phyloP scores from a whole-genome alignment of 2,329 filamentous ascomycete genomes.

The Dothidotthia symphoricarpi region DNA sequence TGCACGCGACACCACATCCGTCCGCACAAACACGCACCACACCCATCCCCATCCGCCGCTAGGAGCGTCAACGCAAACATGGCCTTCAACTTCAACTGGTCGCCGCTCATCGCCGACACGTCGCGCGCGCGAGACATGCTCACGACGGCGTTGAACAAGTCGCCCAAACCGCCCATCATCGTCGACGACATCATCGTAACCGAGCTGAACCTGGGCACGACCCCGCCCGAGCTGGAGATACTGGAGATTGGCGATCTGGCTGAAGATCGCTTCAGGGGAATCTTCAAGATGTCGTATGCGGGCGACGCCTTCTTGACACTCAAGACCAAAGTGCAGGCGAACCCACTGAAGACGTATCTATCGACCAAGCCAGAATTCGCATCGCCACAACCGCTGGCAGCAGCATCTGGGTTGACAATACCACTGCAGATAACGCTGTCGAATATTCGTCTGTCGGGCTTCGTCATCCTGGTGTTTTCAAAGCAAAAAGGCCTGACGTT shows the following conservation, averaged over 20 bases:
- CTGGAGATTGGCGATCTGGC: slow-evolving; percentile 96
- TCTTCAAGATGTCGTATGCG: slow-evolving; percentile 98
- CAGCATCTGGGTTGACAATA: slow-evolving; percentile 88
- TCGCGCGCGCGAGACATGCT: slow-evolving; percentile 89
- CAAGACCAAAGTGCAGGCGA: slow-evolving; percentile 94
- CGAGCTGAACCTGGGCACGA: slow-evolving; percentile 92
- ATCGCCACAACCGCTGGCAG: slow-evolving; percentile 87
- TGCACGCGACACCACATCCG: slow-evolving; percentile 39
- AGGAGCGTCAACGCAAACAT: slow-evolving; percentile 53
- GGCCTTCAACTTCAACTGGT: slow-evolving; percentile 99
- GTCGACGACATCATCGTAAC: slow-evolving; percentile 99
- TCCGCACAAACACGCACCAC: slow-evolving; percentile 17
- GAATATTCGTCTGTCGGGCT: slow-evolving; percentile 91
- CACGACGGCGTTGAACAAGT: slow-evolving; percentile 94
- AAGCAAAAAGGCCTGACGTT: slow-evolving; percentile 95
- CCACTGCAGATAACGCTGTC: slow-evolving; percentile 96
- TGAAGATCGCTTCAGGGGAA: slow-evolving; percentile 93
- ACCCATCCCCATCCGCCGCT: slow-evolving; percentile 14
- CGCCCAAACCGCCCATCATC: slow-evolving; percentile 95
- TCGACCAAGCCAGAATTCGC: slow-evolving; percentile 89
- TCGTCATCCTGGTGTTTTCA: slow-evolving; percentile 96
- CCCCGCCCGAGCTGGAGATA: slow-evolving; percentile 93
- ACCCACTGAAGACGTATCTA: slow-evolving; percentile 93
- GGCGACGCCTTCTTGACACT: slow-evolving; percentile 94
- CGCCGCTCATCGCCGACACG: slow-evolving; percentile 93